Percentiles rank a stretch among this genome's conserved stretches.
These are phyloP conservation scores for Sporothrix phasma DNA, from an alignment of 2,329 filamentous ascomycete genomes.

Conservation along the genomic window DNA sequence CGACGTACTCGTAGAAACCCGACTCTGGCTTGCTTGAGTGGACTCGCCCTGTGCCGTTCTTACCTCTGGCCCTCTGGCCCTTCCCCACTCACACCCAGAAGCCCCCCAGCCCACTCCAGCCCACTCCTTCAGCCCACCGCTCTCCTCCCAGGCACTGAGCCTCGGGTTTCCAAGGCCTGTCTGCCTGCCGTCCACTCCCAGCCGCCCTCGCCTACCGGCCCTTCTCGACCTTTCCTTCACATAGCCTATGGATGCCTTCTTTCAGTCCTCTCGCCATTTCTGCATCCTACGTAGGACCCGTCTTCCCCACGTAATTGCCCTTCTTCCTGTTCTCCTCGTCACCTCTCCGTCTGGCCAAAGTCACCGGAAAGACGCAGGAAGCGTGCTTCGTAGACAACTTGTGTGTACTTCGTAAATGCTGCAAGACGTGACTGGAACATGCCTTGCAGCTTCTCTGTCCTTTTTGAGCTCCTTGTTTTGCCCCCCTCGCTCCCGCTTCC, in stretches of 20 bases:
- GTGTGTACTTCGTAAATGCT: neutral
- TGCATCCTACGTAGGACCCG: neutral
- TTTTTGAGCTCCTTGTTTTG: neutral
- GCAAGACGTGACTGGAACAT: neutral
- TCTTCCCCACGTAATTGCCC: neutral
- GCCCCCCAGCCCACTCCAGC: neutral
- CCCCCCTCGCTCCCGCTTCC: neutral
- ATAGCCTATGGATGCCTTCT: neutral
- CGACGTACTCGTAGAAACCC: too few species aligned
- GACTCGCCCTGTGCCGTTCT: slow-evolving; percentile 5
- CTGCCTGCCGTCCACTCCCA: neutral
- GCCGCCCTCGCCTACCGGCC: slow-evolving; percentile 1
- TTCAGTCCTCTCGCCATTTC: neutral
- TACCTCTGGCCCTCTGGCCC: neutral
- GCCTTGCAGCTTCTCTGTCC: neutral
- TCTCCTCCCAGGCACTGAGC: neutral
- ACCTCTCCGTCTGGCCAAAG: neutral
- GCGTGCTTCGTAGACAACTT: too few species aligned
- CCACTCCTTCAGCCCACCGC: neutral
- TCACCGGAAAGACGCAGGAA: neutral
- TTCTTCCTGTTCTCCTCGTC: neutral
- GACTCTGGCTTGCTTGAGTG: neutral
- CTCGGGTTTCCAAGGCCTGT: neutral
- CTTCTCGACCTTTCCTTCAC: neutral
- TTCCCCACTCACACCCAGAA: slow-evolving; percentile 3